Conservation (phyloP, 176 grass and related monocot genomes). For the Ampelocalamus luodianensis region DNA sequence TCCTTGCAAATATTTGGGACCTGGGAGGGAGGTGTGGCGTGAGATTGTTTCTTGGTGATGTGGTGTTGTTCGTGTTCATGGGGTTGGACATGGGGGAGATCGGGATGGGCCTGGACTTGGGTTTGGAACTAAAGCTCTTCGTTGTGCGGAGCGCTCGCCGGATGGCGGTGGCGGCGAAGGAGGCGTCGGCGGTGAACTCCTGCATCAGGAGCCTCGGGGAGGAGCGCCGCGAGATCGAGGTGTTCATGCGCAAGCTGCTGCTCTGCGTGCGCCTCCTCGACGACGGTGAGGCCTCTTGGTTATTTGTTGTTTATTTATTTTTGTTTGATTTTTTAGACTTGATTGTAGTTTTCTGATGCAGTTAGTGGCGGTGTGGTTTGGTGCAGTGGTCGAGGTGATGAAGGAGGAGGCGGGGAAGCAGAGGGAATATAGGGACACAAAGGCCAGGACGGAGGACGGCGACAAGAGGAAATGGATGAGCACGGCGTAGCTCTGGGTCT, state of each 20-base stretch:
- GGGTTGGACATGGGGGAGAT: conserved; percentile 63
- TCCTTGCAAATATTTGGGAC: conserved; percentile 25
- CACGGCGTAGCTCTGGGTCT: conserved; percentile 91
- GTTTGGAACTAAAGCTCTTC: conserved; percentile 65
- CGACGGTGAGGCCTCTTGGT: conserved; percentile 47
- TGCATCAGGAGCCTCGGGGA: conserved; percentile 67
- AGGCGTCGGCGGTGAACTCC: conserved; percentile 48
- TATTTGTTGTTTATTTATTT: background rate
- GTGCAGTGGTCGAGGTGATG: conserved; percentile 74
- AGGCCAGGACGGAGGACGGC: conserved; percentile 41
- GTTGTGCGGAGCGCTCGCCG: conserved; percentile 47
- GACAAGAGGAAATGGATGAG: conserved; percentile 92
- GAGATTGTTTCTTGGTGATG: background rate
- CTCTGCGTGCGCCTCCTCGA: conserved; percentile 66
- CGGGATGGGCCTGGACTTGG: conserved; percentile 61
- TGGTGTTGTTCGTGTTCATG: background rate
- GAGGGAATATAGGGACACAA: conserved; percentile 34
- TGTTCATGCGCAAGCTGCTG: conserved; percentile 85
- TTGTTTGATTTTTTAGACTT: background rate
- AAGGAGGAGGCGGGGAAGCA: conserved; percentile 61
- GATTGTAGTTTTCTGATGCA: conserved; percentile 13
- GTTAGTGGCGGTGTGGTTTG: background rate
- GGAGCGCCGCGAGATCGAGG: conserved; percentile 72
- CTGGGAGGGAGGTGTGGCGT: background rate
- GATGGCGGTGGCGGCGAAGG: conserved; percentile 45